Conservation (phyloP, 1,139 yeast species). For the Kodamaea arcana region DNA sequence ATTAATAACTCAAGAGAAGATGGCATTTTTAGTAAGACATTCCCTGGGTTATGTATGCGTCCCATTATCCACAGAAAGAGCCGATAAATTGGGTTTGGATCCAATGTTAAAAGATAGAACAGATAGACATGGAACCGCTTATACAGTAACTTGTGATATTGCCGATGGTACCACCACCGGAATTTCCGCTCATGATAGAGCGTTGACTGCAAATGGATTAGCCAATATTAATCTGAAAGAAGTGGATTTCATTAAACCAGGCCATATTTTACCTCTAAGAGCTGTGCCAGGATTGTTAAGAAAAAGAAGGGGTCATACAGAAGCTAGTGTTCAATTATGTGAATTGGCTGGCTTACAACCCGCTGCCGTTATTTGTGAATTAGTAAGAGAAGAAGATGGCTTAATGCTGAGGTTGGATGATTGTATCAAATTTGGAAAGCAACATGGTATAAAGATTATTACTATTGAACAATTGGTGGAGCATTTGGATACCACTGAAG, state of each 20-base stretch:
- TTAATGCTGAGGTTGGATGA: constrained; percentile 93
- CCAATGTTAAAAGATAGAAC: constrained; percentile 63
- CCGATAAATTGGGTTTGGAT: constrained; percentile 76
- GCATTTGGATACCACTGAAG: constrained; percentile 29
- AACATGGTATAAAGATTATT: constrained; percentile 64
- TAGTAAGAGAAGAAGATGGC: constrained; percentile 91
- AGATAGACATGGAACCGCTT: constrained; percentile 96
- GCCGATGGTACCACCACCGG: constrained; percentile 94
- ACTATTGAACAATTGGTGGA: constrained; percentile 75
- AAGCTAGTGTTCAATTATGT: constrained; percentile 91
- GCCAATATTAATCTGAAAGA: constrained; percentile 60
- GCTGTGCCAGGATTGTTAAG: constrained; percentile 84
- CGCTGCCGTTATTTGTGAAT: constrained; percentile 90
- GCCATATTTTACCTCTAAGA: constrained; percentile 88
- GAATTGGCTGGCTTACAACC: constrained; percentile 73
- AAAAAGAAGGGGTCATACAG: constrained; percentile 93
- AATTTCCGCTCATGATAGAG: constrained; percentile 91
- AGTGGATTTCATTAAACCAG: constrained; percentile 79
- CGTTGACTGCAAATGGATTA: constrained; percentile 69
- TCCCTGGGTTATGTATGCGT: constrained; percentile 93
- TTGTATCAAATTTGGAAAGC: constrained; percentile 65
- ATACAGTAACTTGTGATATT: constrained; percentile 87
- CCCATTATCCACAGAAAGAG: constrained; percentile 74
- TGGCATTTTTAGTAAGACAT: constrained; percentile 92
- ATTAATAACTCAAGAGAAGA: constrained; percentile 69